A percentile compares a stretch with the other conserved stretches of the same genome.
phyloP scores from a whole-genome alignment of 2,329 filamentous ascomycete species.

The Fusarium sulawesiense region DNA sequence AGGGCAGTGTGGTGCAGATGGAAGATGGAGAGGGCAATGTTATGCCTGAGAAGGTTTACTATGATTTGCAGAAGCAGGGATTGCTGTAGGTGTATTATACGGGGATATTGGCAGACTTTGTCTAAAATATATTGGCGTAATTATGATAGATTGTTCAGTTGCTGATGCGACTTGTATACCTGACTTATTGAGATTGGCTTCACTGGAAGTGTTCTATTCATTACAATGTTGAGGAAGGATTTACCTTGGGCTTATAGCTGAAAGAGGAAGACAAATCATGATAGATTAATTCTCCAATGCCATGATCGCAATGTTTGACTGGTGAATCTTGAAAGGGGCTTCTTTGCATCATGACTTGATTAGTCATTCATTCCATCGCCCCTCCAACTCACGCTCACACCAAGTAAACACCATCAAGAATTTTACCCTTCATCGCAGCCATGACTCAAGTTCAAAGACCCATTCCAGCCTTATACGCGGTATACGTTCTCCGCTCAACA shows the following conservation, averaged over 20 bases:
- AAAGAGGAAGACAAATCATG: background rate
- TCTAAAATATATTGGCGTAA: background rate
- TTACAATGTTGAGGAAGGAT: too few relatives aligned
- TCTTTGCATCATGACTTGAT: conserved; percentile 26
- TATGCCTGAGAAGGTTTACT: conserved; percentile 98
- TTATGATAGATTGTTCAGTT: conserved; percentile 40
- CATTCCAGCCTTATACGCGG: conserved; percentile 91
- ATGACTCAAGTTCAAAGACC: conserved; percentile 62
- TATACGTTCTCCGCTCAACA: conserved; percentile 90
- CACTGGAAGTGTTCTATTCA: too few relatives aligned
- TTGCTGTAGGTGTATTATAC: conserved; percentile 66
- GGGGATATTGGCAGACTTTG: background rate
- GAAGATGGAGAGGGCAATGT: conserved; percentile 97
- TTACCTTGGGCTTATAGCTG: too few relatives aligned
- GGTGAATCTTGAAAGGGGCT: conserved; percentile 1
- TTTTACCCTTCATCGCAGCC: conserved; percentile 20
- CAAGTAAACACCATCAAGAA: conserved; percentile 30
- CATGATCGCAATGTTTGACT: too few relatives aligned
- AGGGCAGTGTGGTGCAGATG: conserved; percentile 95
- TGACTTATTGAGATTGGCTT: too few relatives aligned
- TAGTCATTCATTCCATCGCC: conserved; percentile 41
- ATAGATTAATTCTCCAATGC: too few relatives aligned
- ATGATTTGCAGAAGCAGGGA: conserved; percentile 93
- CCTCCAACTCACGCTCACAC: conserved; percentile 37
- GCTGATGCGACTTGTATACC: too few relatives aligned